phyloP scores from a whole-genome alignment of 202 grass and related monocot genomes.

The Schoenoplectus triqueter region DNA sequence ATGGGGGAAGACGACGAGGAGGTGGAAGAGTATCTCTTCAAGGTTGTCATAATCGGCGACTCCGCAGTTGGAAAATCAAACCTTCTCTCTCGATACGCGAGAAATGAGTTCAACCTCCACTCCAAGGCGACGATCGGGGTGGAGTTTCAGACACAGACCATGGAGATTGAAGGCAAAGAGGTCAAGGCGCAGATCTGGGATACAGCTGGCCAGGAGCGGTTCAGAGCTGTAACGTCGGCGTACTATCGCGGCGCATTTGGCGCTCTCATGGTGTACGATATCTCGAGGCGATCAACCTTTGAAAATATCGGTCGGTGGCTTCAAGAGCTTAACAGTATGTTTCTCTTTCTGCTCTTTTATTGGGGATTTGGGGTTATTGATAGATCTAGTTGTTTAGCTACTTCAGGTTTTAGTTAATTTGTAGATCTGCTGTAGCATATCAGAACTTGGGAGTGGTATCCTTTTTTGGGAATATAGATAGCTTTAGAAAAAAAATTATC shows the following conservation, averaged over 20 bases:
- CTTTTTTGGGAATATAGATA: neutral
- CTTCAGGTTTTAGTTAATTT: conserved; percentile 28
- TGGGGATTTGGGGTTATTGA: neutral
- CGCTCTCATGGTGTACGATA: conserved; percentile 95
- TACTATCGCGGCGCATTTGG: conserved; percentile 97
- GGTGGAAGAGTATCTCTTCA: conserved; percentile 97
- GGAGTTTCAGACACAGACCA: conserved; percentile 97
- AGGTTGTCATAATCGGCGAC: conserved; percentile 96
- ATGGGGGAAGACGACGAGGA: conserved; percentile 85
- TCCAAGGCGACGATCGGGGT: conserved; percentile 99
- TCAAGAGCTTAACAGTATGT: conserved; percentile 92
- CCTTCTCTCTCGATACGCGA: conserved; percentile 83
- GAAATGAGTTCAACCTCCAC: conserved; percentile 94
- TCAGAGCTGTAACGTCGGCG: conserved; percentile 89
- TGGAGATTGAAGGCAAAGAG: conserved; percentile 90
- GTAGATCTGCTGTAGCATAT: conserved; percentile 20
- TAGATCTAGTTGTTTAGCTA: conserved; percentile 29
- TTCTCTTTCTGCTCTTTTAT: neutral
- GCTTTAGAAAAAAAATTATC: neutral
- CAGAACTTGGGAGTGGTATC: neutral
- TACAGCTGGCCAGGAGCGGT: conserved; percentile 95
- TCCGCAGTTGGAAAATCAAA: conserved; percentile 97
- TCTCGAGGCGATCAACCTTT: conserved; percentile 84
- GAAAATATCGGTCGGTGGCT: conserved; percentile 84
- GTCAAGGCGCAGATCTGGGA: conserved; percentile 99